A percentile compares a stretch with the other conserved stretches of the same genome.
Evolutionary conservation across 441 rosid species (phyloP).

Genomic region (Erodium texanum): DNA sequence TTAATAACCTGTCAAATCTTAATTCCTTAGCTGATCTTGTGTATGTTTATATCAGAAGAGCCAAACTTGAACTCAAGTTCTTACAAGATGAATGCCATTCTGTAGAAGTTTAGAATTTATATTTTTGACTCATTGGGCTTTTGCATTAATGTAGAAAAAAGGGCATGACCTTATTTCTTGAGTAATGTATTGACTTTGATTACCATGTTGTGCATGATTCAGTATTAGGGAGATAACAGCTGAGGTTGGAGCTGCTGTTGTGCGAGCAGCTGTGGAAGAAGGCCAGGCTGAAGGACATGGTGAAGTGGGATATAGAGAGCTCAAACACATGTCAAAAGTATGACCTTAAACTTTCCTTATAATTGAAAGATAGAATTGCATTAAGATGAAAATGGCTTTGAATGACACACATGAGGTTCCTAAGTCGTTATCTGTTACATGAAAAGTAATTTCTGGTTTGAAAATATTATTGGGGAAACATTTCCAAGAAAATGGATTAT

Average conservation of each 20-base stretch:
- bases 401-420: background rate
- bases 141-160: background rate
- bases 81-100: background rate
- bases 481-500: background rate
- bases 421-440: background rate
- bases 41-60: background rate
- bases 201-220: slow-evolving; percentile 20
- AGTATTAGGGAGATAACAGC: slow-evolving; percentile 80
- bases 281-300: slow-evolving; percentile 76
- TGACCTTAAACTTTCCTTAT: background rate
- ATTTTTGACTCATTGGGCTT: background rate
- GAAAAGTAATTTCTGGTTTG: background rate
- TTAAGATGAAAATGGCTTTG: background rate
- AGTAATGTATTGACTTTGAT: slow-evolving; percentile 3
- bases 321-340: slow-evolving; percentile 77
- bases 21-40: background rate
- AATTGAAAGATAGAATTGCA: background rate
- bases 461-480: background rate
- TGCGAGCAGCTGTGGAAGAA: slow-evolving; percentile 73
- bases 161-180: background rate
- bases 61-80: background rate
- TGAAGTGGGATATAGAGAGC: slow-evolving; percentile 64
- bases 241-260: slow-evolving; percentile 91
- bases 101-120: background rate
- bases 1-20: background rate